Evolutionary conservation across 106 monocot species (phyloP).

Genomic region (Xerophyta viscosa): DNA sequence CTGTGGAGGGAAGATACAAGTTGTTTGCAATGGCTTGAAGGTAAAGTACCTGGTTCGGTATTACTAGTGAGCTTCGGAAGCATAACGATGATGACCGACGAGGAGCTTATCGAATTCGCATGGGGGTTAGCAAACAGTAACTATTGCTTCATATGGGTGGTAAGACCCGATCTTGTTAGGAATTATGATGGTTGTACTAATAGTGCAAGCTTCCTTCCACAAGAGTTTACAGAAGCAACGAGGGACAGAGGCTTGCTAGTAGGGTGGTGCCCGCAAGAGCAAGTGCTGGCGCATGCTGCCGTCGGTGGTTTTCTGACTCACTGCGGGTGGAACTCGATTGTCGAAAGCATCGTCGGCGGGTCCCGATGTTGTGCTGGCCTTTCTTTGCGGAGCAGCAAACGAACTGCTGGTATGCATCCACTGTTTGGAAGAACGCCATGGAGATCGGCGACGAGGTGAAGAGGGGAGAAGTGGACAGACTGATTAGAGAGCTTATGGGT

Average conservation of each 20-base stretch:
- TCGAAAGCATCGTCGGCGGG: conserved; percentile 52
- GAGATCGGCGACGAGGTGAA: conserved; percentile 13
- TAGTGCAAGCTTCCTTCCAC: too few species aligned
- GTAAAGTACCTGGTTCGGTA: conserved; percentile 15
- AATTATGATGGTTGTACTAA: too few species aligned
- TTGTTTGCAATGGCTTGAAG: conserved; percentile 48
- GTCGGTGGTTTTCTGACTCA: conserved; percentile 65
- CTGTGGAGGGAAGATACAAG: conserved; percentile 45
- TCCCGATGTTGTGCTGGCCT: conserved; percentile 79
- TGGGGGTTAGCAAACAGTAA: conserved; percentile 38
- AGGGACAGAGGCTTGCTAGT: background rate
- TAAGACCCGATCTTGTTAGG: conserved; percentile 41
- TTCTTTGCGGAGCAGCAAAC: conserved; percentile 32
- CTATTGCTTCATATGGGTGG: conserved; percentile 45
- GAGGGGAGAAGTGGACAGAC: conserved; percentile 5
- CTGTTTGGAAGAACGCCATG: conserved; percentile 19
- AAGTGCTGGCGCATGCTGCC: conserved; percentile 39
- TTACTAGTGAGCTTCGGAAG: conserved; percentile 73
- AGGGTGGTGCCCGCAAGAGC: conserved; percentile 13
- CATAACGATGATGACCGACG: conserved; percentile 36
- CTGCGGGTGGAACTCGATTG: conserved; percentile 74
- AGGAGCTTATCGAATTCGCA: conserved; percentile 53
- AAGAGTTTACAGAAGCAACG: background rate
- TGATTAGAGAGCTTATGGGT: conserved; percentile 15
- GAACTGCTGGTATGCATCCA: conserved; percentile 13